phyloP scores from a whole-genome alignment of 2,329 filamentous ascomycete species.

The Neofusicoccum cordaticola region DNA sequence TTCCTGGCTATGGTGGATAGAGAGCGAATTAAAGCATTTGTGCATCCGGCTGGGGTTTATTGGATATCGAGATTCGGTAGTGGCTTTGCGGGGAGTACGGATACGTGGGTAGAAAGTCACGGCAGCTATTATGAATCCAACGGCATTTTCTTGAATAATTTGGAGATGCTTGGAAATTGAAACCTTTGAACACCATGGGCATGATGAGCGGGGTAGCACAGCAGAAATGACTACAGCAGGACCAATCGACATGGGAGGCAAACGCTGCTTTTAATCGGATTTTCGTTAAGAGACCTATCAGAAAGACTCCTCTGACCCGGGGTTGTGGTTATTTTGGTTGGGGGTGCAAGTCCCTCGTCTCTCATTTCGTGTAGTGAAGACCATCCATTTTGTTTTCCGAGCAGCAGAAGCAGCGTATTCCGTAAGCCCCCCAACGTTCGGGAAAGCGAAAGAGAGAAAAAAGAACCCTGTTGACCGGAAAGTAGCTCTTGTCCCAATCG shows the following conservation, averaged over 20 bases:
- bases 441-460: slow-evolving; percentile 12
- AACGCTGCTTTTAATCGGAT: slow-evolving; percentile 7
- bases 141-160: background rate
- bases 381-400: slow-evolving; percentile 8
- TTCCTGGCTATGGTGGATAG: slow-evolving; percentile 18
- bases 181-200: background rate
- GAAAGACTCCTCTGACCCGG: slow-evolving; percentile 11
- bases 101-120: background rate
- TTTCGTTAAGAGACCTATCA: slow-evolving; percentile 6
- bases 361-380: slow-evolving; percentile 5
- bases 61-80: background rate
- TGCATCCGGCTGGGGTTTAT: slow-evolving; percentile 19
- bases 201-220: too few species aligned
- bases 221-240: too few species aligned
- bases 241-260: slow-evolving; percentile 4
- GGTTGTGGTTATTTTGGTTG: background rate
- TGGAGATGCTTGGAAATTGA: background rate
- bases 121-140: background rate
- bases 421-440: background rate
- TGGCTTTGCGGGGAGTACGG: slow-evolving; percentile 17
- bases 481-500: slow-evolving; percentile 4
- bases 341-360: slow-evolving; percentile 3
- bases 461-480: slow-evolving; percentile 14
- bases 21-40: slow-evolving; percentile 21
- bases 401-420: background rate